Evolutionary conservation across 1,284 basidiomycete genomes (phyloP), one percentile per base, ranked within the genome.

Genomic region (Papiliotrema nemorosa): DNA sequence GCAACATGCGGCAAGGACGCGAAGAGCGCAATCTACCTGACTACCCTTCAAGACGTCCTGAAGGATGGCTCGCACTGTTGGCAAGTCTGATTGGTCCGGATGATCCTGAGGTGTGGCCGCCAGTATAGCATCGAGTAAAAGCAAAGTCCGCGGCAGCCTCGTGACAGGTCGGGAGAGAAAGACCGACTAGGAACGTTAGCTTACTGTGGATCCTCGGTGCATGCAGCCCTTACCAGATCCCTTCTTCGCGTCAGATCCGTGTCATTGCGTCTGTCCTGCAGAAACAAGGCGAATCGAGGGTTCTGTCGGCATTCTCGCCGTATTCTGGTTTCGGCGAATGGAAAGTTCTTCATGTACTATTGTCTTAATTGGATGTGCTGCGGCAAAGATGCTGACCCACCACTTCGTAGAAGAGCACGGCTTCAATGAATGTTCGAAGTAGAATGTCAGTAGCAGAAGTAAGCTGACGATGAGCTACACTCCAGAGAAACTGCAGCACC

Each of bases 141-240:
- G 80, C 44, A 81, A 80, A 1, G 90, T 77, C 26, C 88, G 80
- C 13, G 87, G 88, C 21, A 91, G 79, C 16, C 88, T 83, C 2
- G 87, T 89, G 20, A 90, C 84, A 0, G 89, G 88, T 5, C 89
- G 79, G 6, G 85, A 87, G 20, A 90, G 78, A 63, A 91, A 86
- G 2, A 86, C 87, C 50, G 85, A 81, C 50, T 91, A 72, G 59
- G 24, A n/a, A n/a, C n/a, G n/a, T n/a, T n/a, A n/a, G n/a, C n/a
- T n/a, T n/a, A n/a, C n/a, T n/a, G n/a, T n/a, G n/a, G n/a, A n/a
- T n/a, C n/a, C n/a, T n/a, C n/a, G n/a, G n/a, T n/a, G n/a, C n/a
- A n/a, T n/a, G n/a, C n/a, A n/a, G n/a, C n/a, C n/a, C n/a, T 50
- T 29, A 67, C 66, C 4, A 69, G 53, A 49, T 90, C 88, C 42